Evolutionary conservation across 495 filamentous ascomycete genomes (phyloP).

Genomic region (Hyphodiscus hymeniophilus): DNA sequence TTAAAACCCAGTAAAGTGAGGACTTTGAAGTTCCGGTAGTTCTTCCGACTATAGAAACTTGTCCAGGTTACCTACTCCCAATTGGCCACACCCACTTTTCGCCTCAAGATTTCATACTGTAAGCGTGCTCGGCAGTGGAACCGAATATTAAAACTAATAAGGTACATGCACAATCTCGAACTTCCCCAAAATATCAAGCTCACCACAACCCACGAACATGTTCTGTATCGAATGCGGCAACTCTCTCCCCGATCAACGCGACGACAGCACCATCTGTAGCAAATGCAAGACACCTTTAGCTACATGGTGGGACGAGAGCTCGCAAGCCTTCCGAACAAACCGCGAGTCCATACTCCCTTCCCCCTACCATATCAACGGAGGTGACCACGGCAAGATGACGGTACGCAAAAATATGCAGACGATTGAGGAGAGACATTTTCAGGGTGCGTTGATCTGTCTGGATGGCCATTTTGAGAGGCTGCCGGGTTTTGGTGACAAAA

Average conservation of each 20-base stretch:
- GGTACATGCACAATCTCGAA: too few species aligned
- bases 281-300: conserved; percentile 21
- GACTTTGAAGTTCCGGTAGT: too few species aligned
- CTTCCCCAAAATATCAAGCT: background rate
- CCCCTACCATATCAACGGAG: background rate
- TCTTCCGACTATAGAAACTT: too few species aligned
- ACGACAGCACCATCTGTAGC: conserved; percentile 18
- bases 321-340: conserved; percentile 21
- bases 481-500: conserved; percentile 29
- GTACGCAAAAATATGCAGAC: conserved; percentile 15
- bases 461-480: conserved; percentile 40
- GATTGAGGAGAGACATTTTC: conserved; percentile 49
- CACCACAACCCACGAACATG: conserved; percentile 5
- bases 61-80: too few species aligned
- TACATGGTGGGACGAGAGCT: conserved; percentile 23
- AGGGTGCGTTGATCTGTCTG: conserved; percentile 40
- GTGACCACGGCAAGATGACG: conserved; percentile 10
- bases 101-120: too few species aligned
- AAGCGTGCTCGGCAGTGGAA: too few species aligned
- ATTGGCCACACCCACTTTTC: too few species aligned
- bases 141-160: too few species aligned
- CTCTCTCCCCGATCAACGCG: conserved; percentile 13
- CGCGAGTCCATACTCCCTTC: conserved; percentile 16
- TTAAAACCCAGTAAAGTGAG: too few species aligned
- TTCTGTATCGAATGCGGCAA: conserved; percentile 21